Evolutionary conservation across 768 basidiomycete species (phyloP), one percentile per base, ranked within the genome.

Genomic region (Tylopilus rubrobrunneus): DNA sequence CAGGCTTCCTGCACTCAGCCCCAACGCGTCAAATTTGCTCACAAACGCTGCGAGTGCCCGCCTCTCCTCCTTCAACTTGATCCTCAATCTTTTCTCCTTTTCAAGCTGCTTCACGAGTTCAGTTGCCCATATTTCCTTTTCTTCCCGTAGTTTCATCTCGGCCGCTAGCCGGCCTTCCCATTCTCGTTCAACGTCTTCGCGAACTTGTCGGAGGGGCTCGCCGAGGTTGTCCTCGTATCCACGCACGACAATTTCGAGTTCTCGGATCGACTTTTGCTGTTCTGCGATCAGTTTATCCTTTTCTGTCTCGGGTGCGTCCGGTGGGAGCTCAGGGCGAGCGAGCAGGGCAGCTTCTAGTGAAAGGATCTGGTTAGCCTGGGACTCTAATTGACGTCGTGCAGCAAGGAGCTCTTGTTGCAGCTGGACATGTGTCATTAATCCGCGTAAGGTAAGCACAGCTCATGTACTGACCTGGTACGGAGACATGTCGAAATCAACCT

Each of bases 401-500:
- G 84, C 76, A 17, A 95, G 83, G 17, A 96, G 80, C 56, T 94
- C 90, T 76, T 95, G 89, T 73, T 94, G 92, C 1, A 96, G 77
- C 85, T 92, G 41, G 17, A 21, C 4, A 10, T 4, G 45, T 39
- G 45, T 44, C 7, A 39, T 48, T 17, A 45, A 29, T 45, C 36
- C 9, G 21, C 21, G 29, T 25, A 3, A 23, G 4, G 36, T 31
- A 42, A 17, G 43, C 3, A 14, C n/a, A 14, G 34, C 5, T 12
- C 9, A 25, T 19, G 2, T 11, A 60, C 67, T 29, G 44, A 88
- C 87, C 74, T 92, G 86, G 57, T 92, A 92, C 3, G 90, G 88
- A 1, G 89, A 83, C 83, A 89, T 84, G 65, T 93, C 89, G 61
- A 92, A 95, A 67, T 95, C 90, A 31, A 97, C 74, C 74, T 95